Percentiles rank a stretch among this genome's conserved stretches.
phyloP scores from a whole-genome alignment of 106 monocot species.

The Hemerocallis citrina region DNA sequence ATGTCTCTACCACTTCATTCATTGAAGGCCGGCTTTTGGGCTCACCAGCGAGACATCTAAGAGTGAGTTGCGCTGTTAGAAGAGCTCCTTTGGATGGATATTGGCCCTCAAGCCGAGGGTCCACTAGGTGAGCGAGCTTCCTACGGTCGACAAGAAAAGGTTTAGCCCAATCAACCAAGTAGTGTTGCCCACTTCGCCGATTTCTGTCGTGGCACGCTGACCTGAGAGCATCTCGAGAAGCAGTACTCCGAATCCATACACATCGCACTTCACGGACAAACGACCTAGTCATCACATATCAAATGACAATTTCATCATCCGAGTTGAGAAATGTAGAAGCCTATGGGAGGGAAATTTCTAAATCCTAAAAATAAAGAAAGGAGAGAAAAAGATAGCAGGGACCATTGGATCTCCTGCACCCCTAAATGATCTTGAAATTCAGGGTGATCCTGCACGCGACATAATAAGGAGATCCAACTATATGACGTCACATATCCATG shows the following conservation, averaged over 20 bases:
- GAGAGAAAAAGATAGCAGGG: too few species aligned
- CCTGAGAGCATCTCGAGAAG: slow-evolving; percentile 11
- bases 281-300: too few species aligned
- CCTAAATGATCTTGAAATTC: too few species aligned
- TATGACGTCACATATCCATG: too few species aligned
- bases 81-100: slow-evolving; percentile 11
- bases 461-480: too few species aligned
- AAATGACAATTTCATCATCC: too few species aligned
- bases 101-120: slow-evolving; percentile 7
- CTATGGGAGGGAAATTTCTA: too few species aligned
- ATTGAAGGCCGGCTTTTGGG: slow-evolving; percentile 9
- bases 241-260: slow-evolving; percentile 8
- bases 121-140: slow-evolving; percentile 7
- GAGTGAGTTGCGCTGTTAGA: slow-evolving; percentile 11
- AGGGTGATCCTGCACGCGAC: too few species aligned
- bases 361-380: too few species aligned
- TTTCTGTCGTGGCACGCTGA: slow-evolving; percentile 3
- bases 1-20: slow-evolving; percentile 6
- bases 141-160: slow-evolving; percentile 1
- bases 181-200: slow-evolving; percentile 4
- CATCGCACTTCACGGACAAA: slow-evolving; percentile 13
- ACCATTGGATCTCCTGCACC: too few species aligned
- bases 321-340: too few species aligned
- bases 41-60: slow-evolving; percentile 5
- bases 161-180: slow-evolving; percentile 8